Base-by-base conservation (phyloP, 306 rosid species). In the Cucurbita moschata region DNA sequence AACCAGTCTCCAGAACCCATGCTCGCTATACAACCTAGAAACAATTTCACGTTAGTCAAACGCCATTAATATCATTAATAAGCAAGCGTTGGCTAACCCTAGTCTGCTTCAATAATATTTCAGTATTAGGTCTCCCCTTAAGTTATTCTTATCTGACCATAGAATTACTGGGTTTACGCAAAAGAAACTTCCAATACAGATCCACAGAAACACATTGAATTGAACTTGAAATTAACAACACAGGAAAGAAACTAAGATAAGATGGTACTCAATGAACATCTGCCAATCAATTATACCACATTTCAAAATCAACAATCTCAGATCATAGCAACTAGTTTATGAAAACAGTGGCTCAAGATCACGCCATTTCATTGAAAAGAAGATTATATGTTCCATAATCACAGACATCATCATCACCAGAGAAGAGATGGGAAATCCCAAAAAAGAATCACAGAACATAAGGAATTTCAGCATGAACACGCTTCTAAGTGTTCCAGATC, bases 1-100 rank as follows among this genome's bases (percentile, higher is more conserved):
- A 95, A 87, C 99, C 97, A 95, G 76, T 79, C 62, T 77, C 99
- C 99, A 71, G 99, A 89, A 74, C 96, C 97, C 99, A 95, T 95
- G 64, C 65, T 78, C 54, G 72, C 73, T 83, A 77, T 79, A 78
- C 75, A 85, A 75, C 56, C 97, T 86, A 86, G 81, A 19, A 42
- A 81, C 30, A 82, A 35, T 59, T 69, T 49, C 56, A 44, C 4
- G 19, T 21, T 11, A 47, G 16, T 11, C 72, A 70, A 60, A 79
- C 70, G 70, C 30, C 69, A 30, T 56, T 59, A 77, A 51, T 46
- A 84, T 85, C 78, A 84, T 82, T 72, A 60, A 13, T 23, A 63
- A 69, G 63, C 60, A 78, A 44, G 64, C 72, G 60, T 55, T 54
- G 10, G 79, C 77, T 10, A 49, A 21, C 62, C 60, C 26, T 63